Percentiles rank a stretch among this genome's conserved stretches.
Conservation (phyloP, 257 asterid species). For the Nicotiana obtusifolia region DNA sequence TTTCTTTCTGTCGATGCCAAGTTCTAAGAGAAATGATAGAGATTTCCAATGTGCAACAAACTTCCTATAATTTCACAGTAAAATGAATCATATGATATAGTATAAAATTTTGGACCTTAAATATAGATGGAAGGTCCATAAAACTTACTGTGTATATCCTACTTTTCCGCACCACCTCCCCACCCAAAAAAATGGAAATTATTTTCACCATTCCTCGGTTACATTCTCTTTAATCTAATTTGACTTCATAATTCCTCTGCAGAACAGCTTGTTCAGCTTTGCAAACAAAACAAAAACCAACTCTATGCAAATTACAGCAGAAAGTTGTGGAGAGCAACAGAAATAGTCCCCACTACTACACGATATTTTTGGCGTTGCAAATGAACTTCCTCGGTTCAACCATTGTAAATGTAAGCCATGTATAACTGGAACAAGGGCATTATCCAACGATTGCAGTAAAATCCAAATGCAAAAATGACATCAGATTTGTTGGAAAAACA, state of each 20-base stretch:
- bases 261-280: neutral
- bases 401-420: neutral
- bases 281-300: neutral
- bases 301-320: neutral
- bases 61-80: too few species aligned
- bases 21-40: too few species aligned
- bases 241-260: neutral
- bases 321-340: neutral
- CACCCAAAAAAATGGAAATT: too few species aligned
- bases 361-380: neutral
- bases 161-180: too few species aligned
- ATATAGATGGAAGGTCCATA: too few species aligned
- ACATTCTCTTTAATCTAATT: too few species aligned
- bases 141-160: too few species aligned
- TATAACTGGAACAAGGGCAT: neutral
- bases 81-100: too few species aligned
- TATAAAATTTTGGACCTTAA: too few species aligned
- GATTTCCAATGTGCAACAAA: too few species aligned
- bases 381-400: neutral
- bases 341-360: neutral
- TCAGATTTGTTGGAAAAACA: neutral
- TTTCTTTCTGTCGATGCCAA: too few species aligned
- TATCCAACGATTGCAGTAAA: neutral
- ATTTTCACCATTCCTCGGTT: too few species aligned
- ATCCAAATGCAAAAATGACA: neutral